Evolutionary conservation across 1,139 yeast species (phyloP).

Genomic region (Yamadazyma pseudoaaseri): DNA sequence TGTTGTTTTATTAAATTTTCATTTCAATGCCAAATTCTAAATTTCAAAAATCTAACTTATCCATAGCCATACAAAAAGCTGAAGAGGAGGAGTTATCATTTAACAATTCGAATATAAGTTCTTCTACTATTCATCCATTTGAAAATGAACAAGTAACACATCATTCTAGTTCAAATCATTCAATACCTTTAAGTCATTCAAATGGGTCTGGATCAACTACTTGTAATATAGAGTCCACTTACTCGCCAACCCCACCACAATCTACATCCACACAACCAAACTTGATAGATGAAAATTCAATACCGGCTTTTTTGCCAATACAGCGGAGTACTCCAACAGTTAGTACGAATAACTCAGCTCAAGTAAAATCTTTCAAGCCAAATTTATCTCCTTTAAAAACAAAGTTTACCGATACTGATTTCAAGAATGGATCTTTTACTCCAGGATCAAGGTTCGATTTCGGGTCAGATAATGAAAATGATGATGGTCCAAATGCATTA

Average conservation of each 20-base stretch:
- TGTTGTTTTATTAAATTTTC: too few relatives aligned
- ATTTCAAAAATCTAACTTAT: conserved; percentile 41
- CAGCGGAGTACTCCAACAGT: conserved; percentile 30
- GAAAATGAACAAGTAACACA: not conserved
- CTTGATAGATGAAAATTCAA: conserved; percentile 9
- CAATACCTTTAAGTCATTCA: conserved; percentile 1
- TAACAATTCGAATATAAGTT: conserved; percentile 8
- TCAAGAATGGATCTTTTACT: conserved; percentile 10
- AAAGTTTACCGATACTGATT: conserved; percentile 21
- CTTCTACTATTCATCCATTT: not conserved
- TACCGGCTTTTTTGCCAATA: conserved; percentile 22
- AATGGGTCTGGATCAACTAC: not conserved
- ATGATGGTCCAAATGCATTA: conserved; percentile 1
- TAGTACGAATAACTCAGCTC: conserved; percentile 24
- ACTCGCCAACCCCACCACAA: conserved; percentile 1
- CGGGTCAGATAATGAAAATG: conserved; percentile 12
- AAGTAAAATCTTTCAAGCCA: conserved; percentile 32
- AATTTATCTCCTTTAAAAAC: conserved; percentile 38
- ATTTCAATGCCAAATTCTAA: conserved; percentile 35
- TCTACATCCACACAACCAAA: conserved; percentile 5
- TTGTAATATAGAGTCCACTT: not conserved
- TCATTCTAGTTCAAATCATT: conserved; percentile 2
- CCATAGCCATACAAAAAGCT: conserved; percentile 47
- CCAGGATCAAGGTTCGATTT: conserved; percentile 17
- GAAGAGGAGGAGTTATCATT: conserved; percentile 22